These are phyloP conservation scores for Tolypocladium sp. DNA, from an alignment of 2,329 filamentous ascomycete genomes.

Conservation along the genomic window DNA sequence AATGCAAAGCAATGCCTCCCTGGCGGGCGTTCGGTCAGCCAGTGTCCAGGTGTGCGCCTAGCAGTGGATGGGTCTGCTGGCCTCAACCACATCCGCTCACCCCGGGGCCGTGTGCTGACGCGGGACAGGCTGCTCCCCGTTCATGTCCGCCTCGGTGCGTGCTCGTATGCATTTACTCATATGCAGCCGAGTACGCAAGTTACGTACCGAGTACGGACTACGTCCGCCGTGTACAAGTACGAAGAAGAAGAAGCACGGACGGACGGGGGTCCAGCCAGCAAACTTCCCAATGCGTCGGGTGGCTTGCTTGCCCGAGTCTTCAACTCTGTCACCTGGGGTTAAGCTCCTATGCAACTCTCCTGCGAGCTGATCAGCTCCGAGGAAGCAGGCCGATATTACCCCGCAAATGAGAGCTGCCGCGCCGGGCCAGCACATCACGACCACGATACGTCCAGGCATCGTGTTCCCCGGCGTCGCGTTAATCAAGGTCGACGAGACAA, in stretches of 20 bases:
- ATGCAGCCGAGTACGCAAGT: not conserved
- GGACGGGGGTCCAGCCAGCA: not conserved
- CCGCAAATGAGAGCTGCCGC: not conserved
- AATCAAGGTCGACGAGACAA: not conserved
- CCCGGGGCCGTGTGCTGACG: not conserved
- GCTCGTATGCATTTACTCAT: not conserved
- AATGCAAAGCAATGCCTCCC: not conserved
- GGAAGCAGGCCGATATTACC: not conserved
- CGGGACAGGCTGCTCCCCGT: not conserved
- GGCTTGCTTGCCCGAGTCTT: not conserved
- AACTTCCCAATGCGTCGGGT: not conserved
- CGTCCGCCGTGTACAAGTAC: too few species aligned
- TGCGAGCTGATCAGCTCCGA: not conserved
- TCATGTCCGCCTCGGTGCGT: not conserved
- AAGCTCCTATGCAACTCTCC: not conserved
- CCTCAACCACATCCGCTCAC: not conserved
- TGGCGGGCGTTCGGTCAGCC: not conserved
- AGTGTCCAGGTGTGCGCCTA: not conserved
- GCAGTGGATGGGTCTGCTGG: not conserved
- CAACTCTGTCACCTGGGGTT: not conserved
- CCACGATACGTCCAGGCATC: not conserved
- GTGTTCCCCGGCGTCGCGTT: not conserved
- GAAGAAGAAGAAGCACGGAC: not conserved
- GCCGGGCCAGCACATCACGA: not conserved
- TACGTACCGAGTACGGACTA: not conserved